Percentiles rank a stretch among this genome's conserved stretches.
These are phyloP conservation scores for Linanthus parryae DNA, from an alignment of 148 eudicot species.

Conservation along the genomic window DNA sequence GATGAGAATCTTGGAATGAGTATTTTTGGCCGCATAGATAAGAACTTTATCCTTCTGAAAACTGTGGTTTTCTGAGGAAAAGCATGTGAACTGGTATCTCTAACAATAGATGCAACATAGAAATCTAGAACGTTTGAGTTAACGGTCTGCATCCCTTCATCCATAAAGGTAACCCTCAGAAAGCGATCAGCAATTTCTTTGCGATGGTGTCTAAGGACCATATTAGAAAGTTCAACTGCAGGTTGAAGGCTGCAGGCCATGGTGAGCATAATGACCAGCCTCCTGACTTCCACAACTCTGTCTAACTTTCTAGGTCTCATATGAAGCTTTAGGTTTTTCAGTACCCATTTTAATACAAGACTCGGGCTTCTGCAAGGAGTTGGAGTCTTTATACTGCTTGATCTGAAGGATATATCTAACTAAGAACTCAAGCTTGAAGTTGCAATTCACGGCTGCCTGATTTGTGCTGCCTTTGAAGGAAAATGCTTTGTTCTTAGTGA, in stretches of 20 bases:
- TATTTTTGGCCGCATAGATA: slow-evolving; percentile 67
- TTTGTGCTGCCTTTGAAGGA: slow-evolving; percentile 33
- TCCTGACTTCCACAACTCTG: slow-evolving; percentile 60
- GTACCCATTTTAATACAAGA: slow-evolving; percentile 54
- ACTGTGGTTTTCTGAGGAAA: slow-evolving; percentile 37
- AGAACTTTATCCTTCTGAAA: slow-evolving; percentile 60
- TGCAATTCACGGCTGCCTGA: slow-evolving; percentile 50
- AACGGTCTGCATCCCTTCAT: slow-evolving; percentile 70
- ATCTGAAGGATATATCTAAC: slow-evolving; percentile 56
- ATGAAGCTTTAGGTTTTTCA: slow-evolving; percentile 50
- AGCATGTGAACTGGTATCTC: slow-evolving; percentile 31
- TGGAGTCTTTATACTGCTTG: slow-evolving; percentile 37
- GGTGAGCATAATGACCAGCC: slow-evolving; percentile 77
- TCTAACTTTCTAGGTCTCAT: slow-evolving; percentile 32
- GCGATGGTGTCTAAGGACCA: slow-evolving; percentile 67
- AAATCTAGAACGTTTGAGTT: slow-evolving; percentile 46
- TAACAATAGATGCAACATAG: slow-evolving; percentile 58
- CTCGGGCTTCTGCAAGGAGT: slow-evolving; percentile 48
- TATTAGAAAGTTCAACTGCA: slow-evolving; percentile 67
- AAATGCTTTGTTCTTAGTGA: slow-evolving; percentile 51
- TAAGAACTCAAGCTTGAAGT: slow-evolving; percentile 65
- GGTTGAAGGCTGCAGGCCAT: slow-evolving; percentile 87
- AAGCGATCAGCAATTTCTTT: slow-evolving; percentile 67
- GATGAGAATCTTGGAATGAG: slow-evolving; percentile 81
- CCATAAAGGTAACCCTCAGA: slow-evolving; percentile 83